Evolutionary conservation across 1,284 basidiomycete genomes (phyloP), one percentile per base, ranked within the genome.

Genomic region (Microbotryum silenes-acaulis): DNA sequence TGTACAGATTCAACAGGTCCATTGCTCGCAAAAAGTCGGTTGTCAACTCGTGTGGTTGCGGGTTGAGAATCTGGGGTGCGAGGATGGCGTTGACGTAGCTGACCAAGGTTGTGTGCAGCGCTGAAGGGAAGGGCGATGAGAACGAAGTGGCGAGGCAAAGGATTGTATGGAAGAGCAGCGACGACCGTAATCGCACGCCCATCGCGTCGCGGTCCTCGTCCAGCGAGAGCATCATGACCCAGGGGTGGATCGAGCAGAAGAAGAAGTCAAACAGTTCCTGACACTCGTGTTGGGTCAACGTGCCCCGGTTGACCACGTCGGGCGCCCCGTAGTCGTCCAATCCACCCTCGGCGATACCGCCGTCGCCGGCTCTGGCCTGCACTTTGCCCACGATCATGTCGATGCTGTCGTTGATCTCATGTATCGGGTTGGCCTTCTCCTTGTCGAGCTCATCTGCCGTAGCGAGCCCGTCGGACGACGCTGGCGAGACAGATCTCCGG

Each of bases 221-320:
- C 47, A 69, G 57, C 2, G 61, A 63, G 54, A 69, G 62, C 57
- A 67, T 69, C 67, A 69, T 69, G 20, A 67, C 42, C 67, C 67
- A 69, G 2, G 65, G 65, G 16, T 69, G 67, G 12, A 69, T 57
- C 29, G 59, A 62, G 10, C 54, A 45, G 56, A 69, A 69, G 67
- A 65, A 67, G 59, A 68, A 68, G 21, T 68, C 67, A 42, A 68
- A 68, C n/a, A 68, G 48, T 49, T 66, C 64, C 48, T 68, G 67
- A 27, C 64, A 66, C 47, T 69, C 67, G 4, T 60, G 51, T n/a
- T 55, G 48, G n/a, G 59, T 61, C 37, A 69, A 46, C 1, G 65
- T 54, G 3, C 63, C 63, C 3, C 67, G 48, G 12, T 56, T 33
- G 29, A 69, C 27, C 6, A 63, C 62, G 49, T 69, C 67, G 3